Base-by-base conservation (phyloP, 352 stramenopile species). In the Blastocystis sp. region DNA sequence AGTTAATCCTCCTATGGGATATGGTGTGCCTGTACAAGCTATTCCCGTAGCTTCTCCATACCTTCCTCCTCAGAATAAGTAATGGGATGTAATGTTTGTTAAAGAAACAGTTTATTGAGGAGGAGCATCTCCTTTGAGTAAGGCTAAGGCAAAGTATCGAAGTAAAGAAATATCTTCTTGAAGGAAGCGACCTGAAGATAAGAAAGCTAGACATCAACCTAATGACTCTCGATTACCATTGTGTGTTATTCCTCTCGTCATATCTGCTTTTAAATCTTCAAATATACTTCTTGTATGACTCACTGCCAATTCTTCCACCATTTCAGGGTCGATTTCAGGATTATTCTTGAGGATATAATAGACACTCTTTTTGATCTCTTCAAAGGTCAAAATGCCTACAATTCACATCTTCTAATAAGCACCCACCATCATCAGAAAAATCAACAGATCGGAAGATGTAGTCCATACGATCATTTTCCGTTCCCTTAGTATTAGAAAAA, bases 41-140 rank as follows among this genome's bases (percentile, higher is more conserved):
- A 46, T 46, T 9, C 39, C 39, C 2, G 39, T 46, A 46, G 39
- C 39, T 9, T 46, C 39, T 9, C 3, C 9, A 9, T 46, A 46
- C 9, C 39, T 2, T 46, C 39, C 39, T 46, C 39, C 2, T 9
- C 9, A 46, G 39, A 46, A 46, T 46, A 9, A n/a, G n/a, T n/a
- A n/a, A n/a, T n/a, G n/a, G n/a, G n/a, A n/a, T n/a, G n/a, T n/a
- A n/a, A n/a, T 46, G 39, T 46, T 46, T 46, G 39, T 46, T 46
- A n/a, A 78, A 78, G 37, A 78, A 78, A 78, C 67, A 78, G 12
- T 39, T 21, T 24, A 27, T 32, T 29, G 9, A 27, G 67, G 42
- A 14, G 67, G 67, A 21, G 39, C 43, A 58, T 78, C 67, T 63
- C 49, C 71, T 42, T 81, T 39, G 51, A 81, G 27, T 37, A 81